Percentiles rank a stretch among this genome's conserved stretches.
These are phyloP conservation scores for Cyberlindnera japonica DNA, from an alignment of 805 yeast species.

Conservation along the genomic window DNA sequence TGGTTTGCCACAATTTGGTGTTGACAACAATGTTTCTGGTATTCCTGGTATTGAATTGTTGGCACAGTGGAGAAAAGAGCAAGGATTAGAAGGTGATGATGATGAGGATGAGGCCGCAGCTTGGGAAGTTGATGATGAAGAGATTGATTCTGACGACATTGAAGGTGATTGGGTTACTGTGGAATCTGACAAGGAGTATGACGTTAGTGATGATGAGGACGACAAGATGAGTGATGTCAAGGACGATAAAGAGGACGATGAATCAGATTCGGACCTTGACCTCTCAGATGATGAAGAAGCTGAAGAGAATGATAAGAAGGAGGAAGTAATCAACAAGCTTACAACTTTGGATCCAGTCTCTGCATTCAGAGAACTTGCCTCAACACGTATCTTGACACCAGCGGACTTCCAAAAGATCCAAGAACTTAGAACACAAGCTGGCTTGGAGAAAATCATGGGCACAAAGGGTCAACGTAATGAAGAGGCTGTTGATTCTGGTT, in stretches of 20 bases:
- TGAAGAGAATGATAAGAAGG: conserved; percentile 25
- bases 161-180: conserved; percentile 94
- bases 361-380: conserved; percentile 55
- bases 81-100: conserved; percentile 51
- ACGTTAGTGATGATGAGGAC: conserved; percentile 48
- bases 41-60: conserved; percentile 90
- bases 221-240: conserved; percentile 35
- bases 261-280: conserved; percentile 50
- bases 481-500: conserved; percentile 77
- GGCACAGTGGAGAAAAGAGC: conserved; percentile 75
- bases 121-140: conserved; percentile 50
- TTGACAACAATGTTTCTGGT: conserved; percentile 60
- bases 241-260: conserved; percentile 39
- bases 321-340: conserved; percentile 33
- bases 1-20: conserved; percentile 65
- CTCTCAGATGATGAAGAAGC: conserved; percentile 35
- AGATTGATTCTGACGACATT: conserved; percentile 50
- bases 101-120: conserved; percentile 60
- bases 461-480: conserved; percentile 61
- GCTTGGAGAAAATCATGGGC: conserved; percentile 76
- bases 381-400: conserved; percentile 85
- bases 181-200: conserved; percentile 75
- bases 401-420: conserved; percentile 96
- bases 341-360: conserved; percentile 36
- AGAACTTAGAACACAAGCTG: conserved; percentile 81